A percentile compares a stretch with the other conserved stretches of the same genome.
Evolutionary conservation across 2,329 filamentous ascomycete genomes (phyloP).

Genomic region (Blastomyces gilchristii): DNA sequence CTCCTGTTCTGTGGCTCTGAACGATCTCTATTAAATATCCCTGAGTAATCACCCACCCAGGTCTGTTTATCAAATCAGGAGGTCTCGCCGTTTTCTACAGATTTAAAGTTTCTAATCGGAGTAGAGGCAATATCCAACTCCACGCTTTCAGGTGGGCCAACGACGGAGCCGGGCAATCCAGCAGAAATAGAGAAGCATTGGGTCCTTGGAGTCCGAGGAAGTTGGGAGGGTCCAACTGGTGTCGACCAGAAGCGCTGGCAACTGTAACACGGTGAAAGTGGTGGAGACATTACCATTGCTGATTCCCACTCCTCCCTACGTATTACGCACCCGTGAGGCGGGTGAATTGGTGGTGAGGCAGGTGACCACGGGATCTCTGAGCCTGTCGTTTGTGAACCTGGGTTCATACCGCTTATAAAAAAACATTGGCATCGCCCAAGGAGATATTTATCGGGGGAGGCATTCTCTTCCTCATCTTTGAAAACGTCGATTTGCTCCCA

Average conservation of each 20-base stretch:
- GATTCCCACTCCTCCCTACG: constrained; percentile 10
- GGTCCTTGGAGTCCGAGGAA: constrained; percentile 2
- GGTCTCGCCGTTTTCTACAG: constrained; percentile 8
- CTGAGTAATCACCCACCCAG: background rate
- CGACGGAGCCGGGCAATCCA: constrained; percentile 11
- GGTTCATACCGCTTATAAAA: constrained; percentile 10
- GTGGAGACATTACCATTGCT: background rate
- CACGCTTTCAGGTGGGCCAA: background rate
- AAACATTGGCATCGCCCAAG: constrained; percentile 14
- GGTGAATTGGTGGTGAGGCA: constrained; percentile 12
- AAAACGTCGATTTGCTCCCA: constrained; percentile 10
- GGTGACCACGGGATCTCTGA: constrained; percentile 11
- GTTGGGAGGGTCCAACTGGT: background rate
- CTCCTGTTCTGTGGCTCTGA: background rate
- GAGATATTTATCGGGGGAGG: constrained; percentile 16
- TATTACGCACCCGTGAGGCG: constrained; percentile 5
- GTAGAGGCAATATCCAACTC: constrained; percentile 11
- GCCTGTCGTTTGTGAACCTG: constrained; percentile 9
- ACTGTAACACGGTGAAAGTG: background rate
- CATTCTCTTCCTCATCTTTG: constrained; percentile 15
- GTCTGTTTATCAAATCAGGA: constrained; percentile 6
- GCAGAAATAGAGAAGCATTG: constrained; percentile 8
- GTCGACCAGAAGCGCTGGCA: background rate
- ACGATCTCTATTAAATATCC: background rate
- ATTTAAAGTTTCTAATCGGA: background rate